phyloP scores from a whole-genome alignment of 306 rosid species.

The Glycine tomentella region DNA sequence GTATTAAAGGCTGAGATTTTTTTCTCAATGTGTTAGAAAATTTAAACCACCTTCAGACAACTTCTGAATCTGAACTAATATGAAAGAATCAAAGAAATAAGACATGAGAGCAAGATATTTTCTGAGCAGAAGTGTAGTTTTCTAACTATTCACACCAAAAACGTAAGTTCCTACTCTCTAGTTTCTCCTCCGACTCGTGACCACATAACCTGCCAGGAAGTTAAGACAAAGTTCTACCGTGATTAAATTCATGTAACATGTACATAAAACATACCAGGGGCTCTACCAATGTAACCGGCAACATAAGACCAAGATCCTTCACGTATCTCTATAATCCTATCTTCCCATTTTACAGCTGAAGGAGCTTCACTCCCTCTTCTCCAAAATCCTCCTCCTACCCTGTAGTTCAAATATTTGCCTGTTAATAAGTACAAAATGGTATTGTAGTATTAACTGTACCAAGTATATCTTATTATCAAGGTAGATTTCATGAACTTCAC shows the following conservation, averaged over 20 bases:
- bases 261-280: slow-evolving; percentile 73
- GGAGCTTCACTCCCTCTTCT: slow-evolving; percentile 94
- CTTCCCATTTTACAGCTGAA: slow-evolving; percentile 84
- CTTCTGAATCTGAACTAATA: no score
- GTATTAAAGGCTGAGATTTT: background rate
- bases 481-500: slow-evolving; percentile 50
- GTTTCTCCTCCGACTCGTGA: no score
- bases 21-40: slow-evolving; percentile 7
- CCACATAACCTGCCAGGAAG: no score
- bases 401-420: slow-evolving; percentile 48
- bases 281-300: slow-evolving; percentile 82
- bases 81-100: no score
- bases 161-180: no score
- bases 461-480: background rate
- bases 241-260: slow-evolving; percentile 12
- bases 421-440: slow-evolving; percentile 7
- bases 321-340: slow-evolving; percentile 83
- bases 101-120: no score
- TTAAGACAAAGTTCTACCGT: no score
- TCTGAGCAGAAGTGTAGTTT: no score
- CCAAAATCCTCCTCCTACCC: slow-evolving; percentile 95
- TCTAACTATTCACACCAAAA: no score
- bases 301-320: slow-evolving; percentile 97
- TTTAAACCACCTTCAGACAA: background rate
- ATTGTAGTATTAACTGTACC: slow-evolving; percentile 10